Evolutionary conservation across 2,329 filamentous ascomycete species (phyloP).

Genomic region (Aureobasidium sp.): DNA sequence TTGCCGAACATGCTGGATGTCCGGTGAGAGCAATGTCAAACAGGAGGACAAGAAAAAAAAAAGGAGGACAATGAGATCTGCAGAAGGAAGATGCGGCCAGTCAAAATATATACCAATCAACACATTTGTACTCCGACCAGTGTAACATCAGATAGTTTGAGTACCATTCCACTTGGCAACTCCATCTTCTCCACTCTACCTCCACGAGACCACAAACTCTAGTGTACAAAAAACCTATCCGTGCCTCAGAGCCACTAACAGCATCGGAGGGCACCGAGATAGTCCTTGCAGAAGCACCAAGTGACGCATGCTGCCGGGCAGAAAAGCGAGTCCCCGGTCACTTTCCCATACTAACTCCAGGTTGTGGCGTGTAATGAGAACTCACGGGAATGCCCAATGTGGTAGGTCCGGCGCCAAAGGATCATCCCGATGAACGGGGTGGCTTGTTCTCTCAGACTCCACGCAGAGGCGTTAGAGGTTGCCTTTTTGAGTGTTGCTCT

Average conservation of each 20-base stretch:
- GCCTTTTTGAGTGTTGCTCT: neutral
- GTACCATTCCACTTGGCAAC: neutral
- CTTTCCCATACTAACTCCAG: conserved; percentile 2
- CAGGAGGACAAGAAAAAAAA: neutral
- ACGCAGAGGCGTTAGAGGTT: neutral
- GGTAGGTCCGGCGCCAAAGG: neutral
- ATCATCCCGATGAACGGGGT: neutral
- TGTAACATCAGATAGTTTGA: neutral
- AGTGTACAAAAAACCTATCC: neutral
- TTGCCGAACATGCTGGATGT: conserved; percentile 10
- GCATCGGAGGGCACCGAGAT: neutral
- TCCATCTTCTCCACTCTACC: neutral
- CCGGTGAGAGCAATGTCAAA: neutral
- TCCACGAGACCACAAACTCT: neutral
- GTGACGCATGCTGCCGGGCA: neutral
- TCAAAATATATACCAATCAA: neutral
- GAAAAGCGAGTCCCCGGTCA: neutral
- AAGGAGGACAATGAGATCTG: neutral
- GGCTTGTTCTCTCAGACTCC: conserved; percentile 3
- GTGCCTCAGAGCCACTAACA: no score
- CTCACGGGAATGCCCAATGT: neutral
- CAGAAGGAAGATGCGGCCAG: neutral
- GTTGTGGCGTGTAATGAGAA: neutral
- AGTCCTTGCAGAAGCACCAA: neutral
- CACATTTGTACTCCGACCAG: neutral